Evolutionary conservation across 73 alveolate species (phyloP), one percentile per base, ranked within the genome.

Genomic region (Durusdinium trenchii): DNA sequence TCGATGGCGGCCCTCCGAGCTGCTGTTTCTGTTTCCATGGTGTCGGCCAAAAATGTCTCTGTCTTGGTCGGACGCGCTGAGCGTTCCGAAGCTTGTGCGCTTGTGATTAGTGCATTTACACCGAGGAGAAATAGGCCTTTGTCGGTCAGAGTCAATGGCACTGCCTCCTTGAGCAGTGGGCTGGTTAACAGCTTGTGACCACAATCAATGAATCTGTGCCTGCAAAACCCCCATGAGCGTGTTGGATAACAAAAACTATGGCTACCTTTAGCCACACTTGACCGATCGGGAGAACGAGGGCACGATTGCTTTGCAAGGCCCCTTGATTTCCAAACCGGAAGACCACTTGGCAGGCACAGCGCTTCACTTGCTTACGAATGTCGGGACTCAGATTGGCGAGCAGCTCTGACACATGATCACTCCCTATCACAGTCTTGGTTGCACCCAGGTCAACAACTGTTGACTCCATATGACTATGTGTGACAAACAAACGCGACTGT

Each of bases 311-410:
- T 10, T 10, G 14, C 10, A 67, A 30, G 26, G 79, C 32, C 10
- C 79, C 79, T 20, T 67, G 79, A 42, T 67, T 67, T 28, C 79
- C 79, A 67, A 67, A 67, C 14, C 79, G 79, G 32, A 67, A 67
- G 42, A 42, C 32, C 45, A 67, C 32, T 12, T 67, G 10, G 42
- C 79, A 67, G 45, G 35, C 10, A 67, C 79, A 67, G 12, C 79
- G 14, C 10, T 28, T 6, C 42, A 67, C 10, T 42, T 67, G 35
- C 14, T 30, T 10, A 6, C 10, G 35, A 12, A 67, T 6, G 35
- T 16, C 79, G 6, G 26, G 43, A 10, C 32, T n/a, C 14, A 67
- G 79, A 42, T 28, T 12, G 32, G 14, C 40, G 35, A 67, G 6
- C 43, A 67, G 79, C 10, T 28, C 79, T 42, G 35, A 42, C 35